phyloP scores from a whole-genome alignment of 495 filamentous ascomycete species.

The Parathielavia hyrcaniae region DNA sequence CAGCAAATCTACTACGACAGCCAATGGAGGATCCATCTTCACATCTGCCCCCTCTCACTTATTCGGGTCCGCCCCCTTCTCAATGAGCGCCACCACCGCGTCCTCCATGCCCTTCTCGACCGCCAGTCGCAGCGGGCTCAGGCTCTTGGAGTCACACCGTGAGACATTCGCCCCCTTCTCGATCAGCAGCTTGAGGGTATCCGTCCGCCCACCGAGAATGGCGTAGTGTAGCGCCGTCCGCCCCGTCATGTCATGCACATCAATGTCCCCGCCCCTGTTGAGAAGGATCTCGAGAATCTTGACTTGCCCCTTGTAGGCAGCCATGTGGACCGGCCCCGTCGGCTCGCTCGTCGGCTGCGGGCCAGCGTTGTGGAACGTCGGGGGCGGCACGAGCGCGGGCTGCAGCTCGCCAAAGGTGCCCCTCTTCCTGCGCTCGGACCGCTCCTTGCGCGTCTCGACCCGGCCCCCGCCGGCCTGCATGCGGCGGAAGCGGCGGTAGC shows the following conservation, averaged over 20 bases:
- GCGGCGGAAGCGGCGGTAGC: slow-evolving; percentile 28
- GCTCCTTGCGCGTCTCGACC: slow-evolving; percentile 22
- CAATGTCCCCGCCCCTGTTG: slow-evolving; percentile 30
- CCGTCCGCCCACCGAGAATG: slow-evolving; percentile 23
- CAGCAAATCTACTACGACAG: not conserved
- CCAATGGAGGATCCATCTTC: not conserved
- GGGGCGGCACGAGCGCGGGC: slow-evolving; percentile 18
- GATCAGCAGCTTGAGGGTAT: slow-evolving; percentile 21
- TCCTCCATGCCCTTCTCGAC: slow-evolving; percentile 31
- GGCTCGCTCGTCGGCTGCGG: slow-evolving; percentile 12
- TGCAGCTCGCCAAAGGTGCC: slow-evolving; percentile 5
- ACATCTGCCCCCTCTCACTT: not conserved
- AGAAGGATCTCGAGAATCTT: slow-evolving; percentile 33
- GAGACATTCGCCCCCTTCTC: slow-evolving; percentile 24
- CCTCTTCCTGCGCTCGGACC: slow-evolving; percentile 17
- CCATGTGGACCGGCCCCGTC: slow-evolving; percentile 28
- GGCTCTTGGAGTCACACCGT: slow-evolving; percentile 16
- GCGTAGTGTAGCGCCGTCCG: slow-evolving; percentile 31
- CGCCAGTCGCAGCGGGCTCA: slow-evolving; percentile 23
- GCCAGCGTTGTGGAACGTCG: slow-evolving; percentile 22
- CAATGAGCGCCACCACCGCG: slow-evolving; percentile 26
- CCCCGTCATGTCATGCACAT: slow-evolving; percentile 27
- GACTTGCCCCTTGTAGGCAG: slow-evolving; percentile 25
- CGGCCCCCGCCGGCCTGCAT: slow-evolving; percentile 16
- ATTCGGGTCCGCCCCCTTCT: slow-evolving; percentile 29